These are phyloP conservation scores for Lithocarpus polystachyus DNA, from an alignment of 306 rosid species.

Conservation along the genomic window DNA sequence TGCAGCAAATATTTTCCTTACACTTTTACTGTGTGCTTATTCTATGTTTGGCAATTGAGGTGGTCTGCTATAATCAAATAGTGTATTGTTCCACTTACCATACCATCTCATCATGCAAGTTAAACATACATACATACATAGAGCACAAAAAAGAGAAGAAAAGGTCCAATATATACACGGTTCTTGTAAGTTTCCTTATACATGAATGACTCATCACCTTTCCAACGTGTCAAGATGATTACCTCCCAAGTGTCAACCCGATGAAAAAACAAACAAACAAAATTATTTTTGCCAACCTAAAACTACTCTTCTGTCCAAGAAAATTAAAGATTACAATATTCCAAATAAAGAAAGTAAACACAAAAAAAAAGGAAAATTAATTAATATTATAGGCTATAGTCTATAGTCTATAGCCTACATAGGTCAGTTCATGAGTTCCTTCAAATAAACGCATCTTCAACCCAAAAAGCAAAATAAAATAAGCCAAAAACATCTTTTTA, in stretches of 20 bases:
- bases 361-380: not conserved
- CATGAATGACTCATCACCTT: not conserved
- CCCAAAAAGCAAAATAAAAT: too few species aligned
- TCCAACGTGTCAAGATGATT: not conserved
- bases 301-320: not conserved
- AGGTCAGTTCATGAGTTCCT: too few species aligned
- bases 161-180: not conserved
- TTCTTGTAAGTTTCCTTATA: not conserved
- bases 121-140: too few species aligned
- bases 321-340: not conserved
- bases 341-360: not conserved
- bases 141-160: too few species aligned
- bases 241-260: not conserved
- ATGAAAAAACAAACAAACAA: not conserved
- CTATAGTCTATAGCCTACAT: too few species aligned
- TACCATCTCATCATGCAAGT: not conserved
- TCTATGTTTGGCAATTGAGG: too few species aligned
- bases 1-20: too few species aligned
- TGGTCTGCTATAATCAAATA: too few species aligned
- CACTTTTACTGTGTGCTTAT: too few species aligned
- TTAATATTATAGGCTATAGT: too few species aligned
- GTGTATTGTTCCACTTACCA: not conserved
- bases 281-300: not conserved
- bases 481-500: too few species aligned
- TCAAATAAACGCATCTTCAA: too few species aligned